phyloP scores from a whole-genome alignment of 176 grass and related monocot species.

The Oryza brachyantha region DNA sequence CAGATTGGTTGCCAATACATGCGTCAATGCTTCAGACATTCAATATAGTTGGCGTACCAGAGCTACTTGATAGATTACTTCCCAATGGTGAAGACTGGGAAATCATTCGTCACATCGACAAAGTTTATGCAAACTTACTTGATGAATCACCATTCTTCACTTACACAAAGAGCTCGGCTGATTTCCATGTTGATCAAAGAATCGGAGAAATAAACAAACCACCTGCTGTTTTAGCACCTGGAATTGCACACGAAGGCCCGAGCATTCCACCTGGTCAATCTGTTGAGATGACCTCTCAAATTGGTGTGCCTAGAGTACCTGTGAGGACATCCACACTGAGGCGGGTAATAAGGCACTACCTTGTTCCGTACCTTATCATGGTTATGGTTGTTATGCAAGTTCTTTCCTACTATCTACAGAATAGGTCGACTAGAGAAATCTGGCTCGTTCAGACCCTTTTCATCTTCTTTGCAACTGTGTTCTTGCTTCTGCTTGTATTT shows the following conservation, averaged over 20 bases:
- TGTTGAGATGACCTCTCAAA: background rate
- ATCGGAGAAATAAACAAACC: conserved; percentile 17
- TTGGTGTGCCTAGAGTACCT: background rate
- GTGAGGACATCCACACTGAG: conserved; percentile 8
- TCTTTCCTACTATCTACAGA: conserved; percentile 29
- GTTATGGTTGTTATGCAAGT: conserved; percentile 33
- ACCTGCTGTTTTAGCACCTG: background rate
- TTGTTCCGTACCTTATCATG: conserved; percentile 18
- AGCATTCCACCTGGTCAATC: conserved; percentile 4
- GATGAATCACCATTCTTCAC: conserved; percentile 51
- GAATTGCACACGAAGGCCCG: background rate
- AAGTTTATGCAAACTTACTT: conserved; percentile 47
- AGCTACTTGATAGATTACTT: conserved; percentile 47
- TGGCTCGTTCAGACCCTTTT: conserved; percentile 37
- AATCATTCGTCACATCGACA: conserved; percentile 37
- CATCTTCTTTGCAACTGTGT: conserved; percentile 39
- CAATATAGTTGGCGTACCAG: conserved; percentile 36
- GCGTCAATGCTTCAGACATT: conserved; percentile 30
- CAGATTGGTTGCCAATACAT: conserved; percentile 35
- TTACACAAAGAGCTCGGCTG: conserved; percentile 40
- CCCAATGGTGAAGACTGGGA: conserved; percentile 39
- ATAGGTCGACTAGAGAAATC: conserved; percentile 26
- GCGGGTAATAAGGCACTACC: conserved; percentile 13
- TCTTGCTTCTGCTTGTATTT: conserved; percentile 38
- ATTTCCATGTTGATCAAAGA: conserved; percentile 50